A percentile compares a stretch with the other conserved stretches of the same genome.
Evolutionary conservation across 176 grass and related monocot genomes (phyloP).

Genomic region (Bothriochloa decipiens): DNA sequence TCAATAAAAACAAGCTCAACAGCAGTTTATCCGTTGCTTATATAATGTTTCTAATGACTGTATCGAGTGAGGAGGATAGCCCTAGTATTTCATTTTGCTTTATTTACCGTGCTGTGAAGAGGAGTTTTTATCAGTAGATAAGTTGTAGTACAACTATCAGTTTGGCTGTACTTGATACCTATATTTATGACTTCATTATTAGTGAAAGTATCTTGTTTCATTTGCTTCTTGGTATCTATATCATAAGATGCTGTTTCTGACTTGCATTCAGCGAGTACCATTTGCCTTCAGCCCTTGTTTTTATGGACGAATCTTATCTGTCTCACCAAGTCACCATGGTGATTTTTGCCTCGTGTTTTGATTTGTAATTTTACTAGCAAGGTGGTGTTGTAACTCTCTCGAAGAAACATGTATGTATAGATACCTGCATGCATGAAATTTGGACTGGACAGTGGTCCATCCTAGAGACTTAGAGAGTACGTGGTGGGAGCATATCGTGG

Average conservation of each 20-base stretch:
- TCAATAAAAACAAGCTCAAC: constrained; percentile 55
- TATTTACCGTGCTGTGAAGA: constrained; percentile 36
- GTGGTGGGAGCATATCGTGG: not conserved
- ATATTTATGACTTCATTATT: constrained; percentile 21
- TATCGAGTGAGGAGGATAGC: constrained; percentile 47
- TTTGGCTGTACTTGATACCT: constrained; percentile 41
- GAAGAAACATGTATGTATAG: not conserved
- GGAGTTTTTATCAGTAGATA: constrained; percentile 45
- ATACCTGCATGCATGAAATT: not conserved
- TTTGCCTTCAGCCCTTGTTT: no score
- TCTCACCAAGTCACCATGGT: no score
- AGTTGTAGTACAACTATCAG: constrained; percentile 31
- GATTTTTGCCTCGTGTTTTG: not conserved
- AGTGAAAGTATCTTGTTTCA: constrained; percentile 20
- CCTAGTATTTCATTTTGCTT: constrained; percentile 39
- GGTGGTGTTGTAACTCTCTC: not conserved
- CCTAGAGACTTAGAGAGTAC: not conserved
- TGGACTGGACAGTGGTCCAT: not conserved
- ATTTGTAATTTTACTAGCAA: not conserved
- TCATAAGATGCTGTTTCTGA: no score
- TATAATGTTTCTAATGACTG: constrained; percentile 49
- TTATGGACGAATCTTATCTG: not conserved
- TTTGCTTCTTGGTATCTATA: not conserved
- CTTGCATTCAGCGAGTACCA: not conserved
- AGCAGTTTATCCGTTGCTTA: constrained; percentile 47